These are phyloP conservation scores for Cyanodermella asteris DNA, from an alignment of 2,329 filamentous ascomycete genomes.

Conservation along the genomic window DNA sequence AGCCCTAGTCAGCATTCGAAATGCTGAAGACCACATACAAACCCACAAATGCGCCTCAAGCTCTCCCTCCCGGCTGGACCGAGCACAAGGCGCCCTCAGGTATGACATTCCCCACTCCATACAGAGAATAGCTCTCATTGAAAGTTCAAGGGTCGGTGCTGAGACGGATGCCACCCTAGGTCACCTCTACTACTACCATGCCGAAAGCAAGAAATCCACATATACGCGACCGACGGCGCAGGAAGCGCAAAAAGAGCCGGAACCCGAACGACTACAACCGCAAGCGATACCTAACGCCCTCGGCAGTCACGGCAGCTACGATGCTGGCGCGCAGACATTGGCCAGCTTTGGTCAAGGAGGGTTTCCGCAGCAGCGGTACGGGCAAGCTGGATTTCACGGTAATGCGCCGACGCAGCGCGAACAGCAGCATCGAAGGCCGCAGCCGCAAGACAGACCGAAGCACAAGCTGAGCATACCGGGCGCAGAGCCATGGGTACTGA, in stretches of 20 bases:
- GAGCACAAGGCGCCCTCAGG: constrained; percentile 72
- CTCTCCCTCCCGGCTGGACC: constrained; percentile 67
- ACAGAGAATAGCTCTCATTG: constrained; percentile 4
- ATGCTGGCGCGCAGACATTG: constrained; percentile 5
- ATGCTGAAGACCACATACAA: constrained; percentile 68
- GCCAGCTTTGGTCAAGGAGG: constrained; percentile 19
- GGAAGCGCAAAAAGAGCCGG: background rate
- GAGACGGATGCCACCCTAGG: constrained; percentile 25
- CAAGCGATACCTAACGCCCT: background rate
- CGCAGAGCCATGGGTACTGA: constrained; percentile 68
- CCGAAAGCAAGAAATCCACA: constrained; percentile 62
- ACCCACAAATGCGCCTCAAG: constrained; percentile 31
- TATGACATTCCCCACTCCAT: constrained; percentile 13
- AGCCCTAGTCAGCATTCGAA: background rate
- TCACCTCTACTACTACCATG: constrained; percentile 75
- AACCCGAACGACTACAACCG: no score
- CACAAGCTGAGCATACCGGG: constrained; percentile 59
- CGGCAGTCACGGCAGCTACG: constrained; percentile 5
- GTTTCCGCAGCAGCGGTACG: constrained; percentile 25
- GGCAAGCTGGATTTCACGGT: constrained; percentile 31
- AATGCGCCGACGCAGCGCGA: no score
- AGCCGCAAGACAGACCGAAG: constrained; percentile 59
- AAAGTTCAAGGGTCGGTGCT: no score
- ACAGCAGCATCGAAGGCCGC: constrained; percentile 40
- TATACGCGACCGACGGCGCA: constrained; percentile 47